Conservation (phyloP, 148 eudicot species). For the Cornus kousa region DNA sequence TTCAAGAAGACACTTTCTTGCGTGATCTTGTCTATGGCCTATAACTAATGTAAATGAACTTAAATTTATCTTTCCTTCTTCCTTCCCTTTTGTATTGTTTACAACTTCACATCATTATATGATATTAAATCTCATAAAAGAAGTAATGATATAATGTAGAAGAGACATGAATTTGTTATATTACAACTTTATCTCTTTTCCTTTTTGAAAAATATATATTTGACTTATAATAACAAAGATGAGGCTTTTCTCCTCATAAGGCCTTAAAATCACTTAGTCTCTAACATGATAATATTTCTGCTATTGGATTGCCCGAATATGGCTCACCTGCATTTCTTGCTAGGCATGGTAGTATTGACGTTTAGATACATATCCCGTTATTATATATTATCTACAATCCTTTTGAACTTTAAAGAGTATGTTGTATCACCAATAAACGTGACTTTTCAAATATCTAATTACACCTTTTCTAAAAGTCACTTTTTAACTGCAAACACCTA, state of each 20-base stretch:
- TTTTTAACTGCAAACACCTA: no score
- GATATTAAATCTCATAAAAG: not conserved
- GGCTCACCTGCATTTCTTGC: not conserved
- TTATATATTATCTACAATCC: not conserved
- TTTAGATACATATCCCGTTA: not conserved
- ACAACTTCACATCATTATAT: not conserved
- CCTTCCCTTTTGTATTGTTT: not conserved
- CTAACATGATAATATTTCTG: not conserved
- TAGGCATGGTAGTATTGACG: no score
- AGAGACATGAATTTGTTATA: not conserved
- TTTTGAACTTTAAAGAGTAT: not conserved
- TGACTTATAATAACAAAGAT: no score
- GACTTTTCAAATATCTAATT: no score
- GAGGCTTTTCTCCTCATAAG: not conserved
- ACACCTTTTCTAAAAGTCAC: no score
- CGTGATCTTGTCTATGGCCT: not conserved
- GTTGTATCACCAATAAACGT: not conserved
- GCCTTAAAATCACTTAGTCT: not conserved
- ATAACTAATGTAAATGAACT: not conserved
- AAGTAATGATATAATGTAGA: not conserved
- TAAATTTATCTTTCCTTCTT: not conserved
- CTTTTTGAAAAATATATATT: not conserved
- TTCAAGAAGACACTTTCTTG: no score
- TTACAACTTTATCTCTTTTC: not conserved
- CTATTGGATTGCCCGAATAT: not conserved